These are phyloP conservation scores for Cadophora luteo-olivacea DNA, from an alignment of 2,329 filamentous ascomycete species.

Conservation along the genomic window DNA sequence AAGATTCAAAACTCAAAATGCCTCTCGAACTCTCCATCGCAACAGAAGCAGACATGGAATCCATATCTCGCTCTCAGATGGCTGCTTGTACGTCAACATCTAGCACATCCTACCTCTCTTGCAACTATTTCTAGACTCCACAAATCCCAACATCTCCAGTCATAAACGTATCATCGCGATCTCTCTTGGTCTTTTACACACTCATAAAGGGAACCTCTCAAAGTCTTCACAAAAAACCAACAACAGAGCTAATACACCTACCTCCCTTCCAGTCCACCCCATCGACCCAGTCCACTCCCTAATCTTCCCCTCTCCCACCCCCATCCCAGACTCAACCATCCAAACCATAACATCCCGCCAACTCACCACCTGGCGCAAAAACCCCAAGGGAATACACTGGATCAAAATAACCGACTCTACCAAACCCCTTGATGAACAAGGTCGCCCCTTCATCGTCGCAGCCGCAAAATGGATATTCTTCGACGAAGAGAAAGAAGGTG, in stretches of 20 bases:
- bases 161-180: background rate
- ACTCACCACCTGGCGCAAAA: slow-evolving; percentile 5
- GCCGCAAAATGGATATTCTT: slow-evolving; percentile 34
- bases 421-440: slow-evolving; percentile 8
- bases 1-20: slow-evolving; percentile 16
- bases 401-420: slow-evolving; percentile 13
- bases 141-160: background rate
- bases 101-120: background rate
- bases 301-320: slow-evolving; percentile 28
- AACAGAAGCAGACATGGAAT: slow-evolving; percentile 23
- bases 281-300: slow-evolving; percentile 24
- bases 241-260: background rate
- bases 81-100: slow-evolving; percentile 15
- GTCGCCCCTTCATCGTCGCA: slow-evolving; percentile 16
- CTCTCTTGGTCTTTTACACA: background rate
- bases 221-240: background rate
- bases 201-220: background rate
- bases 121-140: background rate
- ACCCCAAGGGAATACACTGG: slow-evolving; percentile 11
- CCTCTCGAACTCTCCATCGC: slow-evolving; percentile 20
- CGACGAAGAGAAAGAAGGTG: background rate
- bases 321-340: slow-evolving; percentile 9
- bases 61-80: slow-evolving; percentile 24
- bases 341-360: slow-evolving; percentile 6
- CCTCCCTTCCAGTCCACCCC: slow-evolving; percentile 13